These are phyloP conservation scores for Tephrocybe sp. DNA, from an alignment of 768 basidiomycete species.

Conservation along the genomic window DNA sequence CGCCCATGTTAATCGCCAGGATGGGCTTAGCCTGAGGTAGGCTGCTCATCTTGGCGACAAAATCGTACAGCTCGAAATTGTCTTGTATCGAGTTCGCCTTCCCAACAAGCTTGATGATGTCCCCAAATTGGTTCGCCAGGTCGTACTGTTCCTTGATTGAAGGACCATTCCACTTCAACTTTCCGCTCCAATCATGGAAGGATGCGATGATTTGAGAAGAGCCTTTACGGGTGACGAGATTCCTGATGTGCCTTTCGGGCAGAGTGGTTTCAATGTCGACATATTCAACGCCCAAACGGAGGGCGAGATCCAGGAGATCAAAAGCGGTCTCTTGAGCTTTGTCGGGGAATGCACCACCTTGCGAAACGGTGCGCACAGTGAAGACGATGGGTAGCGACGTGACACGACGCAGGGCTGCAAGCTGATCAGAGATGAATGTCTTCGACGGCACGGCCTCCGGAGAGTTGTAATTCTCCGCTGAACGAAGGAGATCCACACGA, in stretches of 20 bases:
- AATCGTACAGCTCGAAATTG: constrained; percentile 77
- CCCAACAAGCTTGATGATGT: constrained; percentile 91
- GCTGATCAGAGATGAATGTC: constrained; percentile 77
- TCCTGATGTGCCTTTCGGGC: constrained; percentile 59
- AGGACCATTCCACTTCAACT: constrained; percentile 75
- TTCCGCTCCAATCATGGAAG: constrained; percentile 93
- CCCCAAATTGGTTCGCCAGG: constrained; percentile 66
- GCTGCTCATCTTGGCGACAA: constrained; percentile 50
- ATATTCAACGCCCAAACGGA: constrained; percentile 88
- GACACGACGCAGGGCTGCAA: constrained; percentile 73
- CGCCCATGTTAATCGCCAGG: constrained; percentile 94
- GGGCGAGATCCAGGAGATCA: constrained; percentile 72
- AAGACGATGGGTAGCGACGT: constrained; percentile 88
- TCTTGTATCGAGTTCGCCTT: constrained; percentile 75
- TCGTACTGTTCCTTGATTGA: constrained; percentile 69
- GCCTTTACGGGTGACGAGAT: constrained; percentile 64
- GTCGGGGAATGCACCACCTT: constrained; percentile 93
- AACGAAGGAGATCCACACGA: constrained; percentile 87
- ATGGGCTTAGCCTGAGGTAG: constrained; percentile 69
- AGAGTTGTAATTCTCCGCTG: constrained; percentile 41
- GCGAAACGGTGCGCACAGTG: constrained; percentile 83
- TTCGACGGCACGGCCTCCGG: constrained; percentile 60
- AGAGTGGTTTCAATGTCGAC: constrained; percentile 87
- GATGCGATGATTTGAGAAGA: constrained; percentile 83
- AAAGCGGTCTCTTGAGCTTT: constrained; percentile 68